Base-by-base conservation (phyloP, 2,329 filamentous ascomycete species). In the Phialocephala subalpina region DNA sequence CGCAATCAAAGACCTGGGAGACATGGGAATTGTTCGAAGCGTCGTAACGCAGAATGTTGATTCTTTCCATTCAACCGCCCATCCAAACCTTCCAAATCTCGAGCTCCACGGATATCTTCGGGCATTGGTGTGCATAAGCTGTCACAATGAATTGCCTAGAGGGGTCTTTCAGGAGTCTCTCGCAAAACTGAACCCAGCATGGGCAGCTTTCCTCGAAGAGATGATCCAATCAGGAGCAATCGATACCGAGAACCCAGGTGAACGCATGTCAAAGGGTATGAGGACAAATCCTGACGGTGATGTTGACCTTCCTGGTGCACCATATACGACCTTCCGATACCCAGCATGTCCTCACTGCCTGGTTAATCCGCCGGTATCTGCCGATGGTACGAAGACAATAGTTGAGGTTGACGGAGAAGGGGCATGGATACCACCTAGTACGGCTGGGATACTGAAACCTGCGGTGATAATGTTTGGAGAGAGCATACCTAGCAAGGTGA, bases 31-130 rank as follows among this genome's bases (percentile, higher is more conserved):
- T 58, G 82, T 97, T 49, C 86, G 85, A 64, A 87, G 83, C 61
- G 92, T 97, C 66, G 89, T 99, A 72, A 98, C 96, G 47, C 96
- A 99, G 77, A 98, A 98, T 76, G 96, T 99, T 60, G 96, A 99
- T 80, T 97, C 94, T 2, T 97, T 99, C 77, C 96, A 99, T 78
- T 83, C 86, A 2, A 81, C 81, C 66, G 91, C 93, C 0, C 94
- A 97, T 78, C 92, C 94, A 0, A 76, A 83, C 11, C 80, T 94
- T 52, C 85, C 87, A 6, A 96, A 92, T 11, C 82, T 97, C 55
- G 95, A 98, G 79, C 84, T 99, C 58, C 96, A 99, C 78, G 96
- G 96, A 71, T 97, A 96, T 78, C 84, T 99, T 58, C 87, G 94
- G 70, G 88, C 90, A 35, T 86, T 94, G 35, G 86, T 94, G 60